phyloP scores from a whole-genome alignment of 164 flowering plant genomes.

The Magnolia changhungtana region DNA sequence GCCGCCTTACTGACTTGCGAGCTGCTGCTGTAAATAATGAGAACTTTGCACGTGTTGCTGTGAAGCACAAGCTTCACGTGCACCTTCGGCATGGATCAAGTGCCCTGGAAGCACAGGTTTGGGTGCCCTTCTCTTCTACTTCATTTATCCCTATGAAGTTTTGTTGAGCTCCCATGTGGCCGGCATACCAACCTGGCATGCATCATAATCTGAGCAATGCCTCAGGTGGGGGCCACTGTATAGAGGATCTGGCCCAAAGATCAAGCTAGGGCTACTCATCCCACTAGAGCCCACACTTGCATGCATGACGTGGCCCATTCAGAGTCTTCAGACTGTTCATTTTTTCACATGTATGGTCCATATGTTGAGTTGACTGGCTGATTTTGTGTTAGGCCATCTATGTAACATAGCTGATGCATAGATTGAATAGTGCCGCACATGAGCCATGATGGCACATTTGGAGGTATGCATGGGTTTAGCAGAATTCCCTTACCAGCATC shows the following conservation, averaged over 20 bases:
- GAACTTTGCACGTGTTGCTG: conserved; percentile 96
- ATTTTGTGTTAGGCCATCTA: background rate
- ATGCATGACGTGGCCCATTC: too few relatives aligned
- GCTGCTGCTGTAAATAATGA: conserved; percentile 99
- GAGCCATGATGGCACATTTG: background rate
- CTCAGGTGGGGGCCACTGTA: too few relatives aligned
- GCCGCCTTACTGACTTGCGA: conserved; percentile 92
- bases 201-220: too few relatives aligned
- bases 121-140: background rate
- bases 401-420: background rate
- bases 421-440: background rate
- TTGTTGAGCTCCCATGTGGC: background rate
- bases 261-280: too few relatives aligned
- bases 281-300: too few relatives aligned
- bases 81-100: conserved; percentile 98
- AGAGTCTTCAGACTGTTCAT: too few relatives aligned
- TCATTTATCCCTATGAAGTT: background rate
- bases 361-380: background rate
- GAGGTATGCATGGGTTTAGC: background rate
- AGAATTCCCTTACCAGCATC: background rate
- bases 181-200: background rate
- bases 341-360: background rate
- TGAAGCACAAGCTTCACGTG: conserved; percentile 81
- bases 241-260: too few relatives aligned
- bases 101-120: conserved; percentile 94